phyloP scores from a whole-genome alignment of 768 basidiomycete genomes.

The Pisolithus marmoratus region DNA sequence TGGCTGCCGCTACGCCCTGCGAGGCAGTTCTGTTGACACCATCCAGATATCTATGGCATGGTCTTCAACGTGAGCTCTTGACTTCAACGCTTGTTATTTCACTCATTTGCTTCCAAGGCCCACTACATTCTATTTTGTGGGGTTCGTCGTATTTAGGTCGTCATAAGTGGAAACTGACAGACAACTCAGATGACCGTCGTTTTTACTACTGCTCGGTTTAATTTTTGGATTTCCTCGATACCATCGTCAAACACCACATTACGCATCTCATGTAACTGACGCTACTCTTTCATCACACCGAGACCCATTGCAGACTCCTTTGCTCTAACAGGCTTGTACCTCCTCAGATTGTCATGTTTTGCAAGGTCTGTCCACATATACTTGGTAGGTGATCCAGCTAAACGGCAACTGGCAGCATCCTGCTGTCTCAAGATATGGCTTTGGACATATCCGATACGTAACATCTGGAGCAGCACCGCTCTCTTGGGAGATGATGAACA shows the following conservation, averaged over 20 bases:
- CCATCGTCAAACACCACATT: constrained; percentile 39
- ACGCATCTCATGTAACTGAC: constrained; percentile 37
- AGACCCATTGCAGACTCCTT: background rate
- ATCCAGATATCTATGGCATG: constrained; percentile 60
- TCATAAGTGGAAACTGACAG: constrained; percentile 4
- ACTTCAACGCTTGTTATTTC: background rate
- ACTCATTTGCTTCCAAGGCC: constrained; percentile 36
- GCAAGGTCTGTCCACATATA: constrained; percentile 34
- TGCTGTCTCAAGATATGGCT: constrained; percentile 34
- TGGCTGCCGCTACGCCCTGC: background rate
- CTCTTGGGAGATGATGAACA: constrained; percentile 43
- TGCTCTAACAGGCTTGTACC: constrained; percentile 33
- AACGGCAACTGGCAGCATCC: constrained; percentile 26
- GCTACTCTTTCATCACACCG: background rate
- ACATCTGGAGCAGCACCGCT: constrained; percentile 56
- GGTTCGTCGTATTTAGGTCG: constrained; percentile 32
- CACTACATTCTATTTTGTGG: constrained; percentile 52
- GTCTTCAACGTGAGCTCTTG: constrained; percentile 45
- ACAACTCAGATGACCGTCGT: constrained; percentile 44
- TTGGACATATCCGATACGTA: constrained; percentile 33
- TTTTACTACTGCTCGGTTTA: constrained; percentile 38
- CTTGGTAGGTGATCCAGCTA: background rate
- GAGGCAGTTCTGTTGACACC: background rate
- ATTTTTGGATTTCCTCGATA: constrained; percentile 40
- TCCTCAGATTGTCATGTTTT: constrained; percentile 43